Base-by-base conservation (phyloP, 805 yeast species). In the Torulaspora indica region DNA sequence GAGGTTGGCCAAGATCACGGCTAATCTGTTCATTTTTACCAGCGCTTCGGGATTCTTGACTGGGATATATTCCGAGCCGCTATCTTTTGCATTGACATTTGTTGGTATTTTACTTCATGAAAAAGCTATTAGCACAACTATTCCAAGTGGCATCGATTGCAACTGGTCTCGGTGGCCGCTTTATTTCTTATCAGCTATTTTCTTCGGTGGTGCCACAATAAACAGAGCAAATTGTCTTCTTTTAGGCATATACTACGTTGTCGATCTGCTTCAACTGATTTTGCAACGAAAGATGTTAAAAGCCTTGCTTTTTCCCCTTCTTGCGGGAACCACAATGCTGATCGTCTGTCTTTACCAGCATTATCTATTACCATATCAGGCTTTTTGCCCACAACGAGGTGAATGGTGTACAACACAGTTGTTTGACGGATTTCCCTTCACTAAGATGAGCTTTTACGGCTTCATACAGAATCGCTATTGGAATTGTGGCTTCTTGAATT, bases 381-480 rank as follows among this genome's bases (percentile, higher is more conserved):
- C 57, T 12, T 82, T 78, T 49, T 93, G 98, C 60, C 85, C 88
- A 1, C 73, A 64, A 10, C 67, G 88, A 46, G 80, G 85, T 6
- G 85, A 75, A 48, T 91, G 97, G 97, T 91, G 98, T 61, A 48
- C 67, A 10, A 51, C 67, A 4, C 46, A 50, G 3, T 40, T 85
- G 8, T 20, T 40, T 8, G 20, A 20, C 0, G 87, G 85, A 10
- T 20, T 45, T 28, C 46, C 46, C 9, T 13, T 63, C 6, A 55
- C 66, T 2, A 51, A 35, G 18, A 31, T 34, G 5, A 75, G 82
- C 17, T 69, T 91, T 10, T 81, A 81, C 54, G 62, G 76, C 3
- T 86, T 73, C 61, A 85, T 95, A 5, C 98, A 93, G 64, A 46
- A 66, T 1, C 72, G 79, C 51, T 89, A 91, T 62, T 93, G 98